Evolutionary conservation across 306 rosid genomes (phyloP), one percentile per base, ranked within the genome.

Genomic region (Pyrus communis): DNA sequence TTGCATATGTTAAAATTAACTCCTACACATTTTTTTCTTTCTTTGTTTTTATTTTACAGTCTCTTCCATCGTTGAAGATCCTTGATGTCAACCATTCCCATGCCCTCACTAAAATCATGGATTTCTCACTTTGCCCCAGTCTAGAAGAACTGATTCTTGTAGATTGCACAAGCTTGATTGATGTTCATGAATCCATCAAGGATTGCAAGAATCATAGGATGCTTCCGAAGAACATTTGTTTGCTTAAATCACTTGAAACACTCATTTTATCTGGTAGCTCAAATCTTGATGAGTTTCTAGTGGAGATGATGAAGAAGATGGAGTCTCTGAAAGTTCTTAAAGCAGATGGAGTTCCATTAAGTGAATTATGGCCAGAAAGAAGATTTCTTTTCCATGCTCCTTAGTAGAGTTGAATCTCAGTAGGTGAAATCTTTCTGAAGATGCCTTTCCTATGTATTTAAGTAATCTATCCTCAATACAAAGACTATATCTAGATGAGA

Each of bases 21-120:
- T 4, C 69, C 25, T 13, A 49, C 19, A 14, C 0, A 17, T 19
- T 55, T 11, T 11, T 8, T 9, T 9, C 18, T 7, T 30, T 64
- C 0, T 2, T 15, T 33, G 0, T 1, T 5, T 33, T 33, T 33
- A 33, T 31, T 4, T 1, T 67, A 6, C 67, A 73, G 67, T 3
- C 25, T 33, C 35, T 78, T 61, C 54, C 51, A 7, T 59, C 45
- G 0, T 22, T 78, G 70, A 78, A 70, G 61, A 66, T 17, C 5
- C 77, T 78, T 70, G 61, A 78, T 27, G 43, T 78, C 25, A 70
- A 77, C 42, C 71, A 49, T 23, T 70, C 71, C 9, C 61, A 62
- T 31, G 27, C 13, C 15, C 55, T 70, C 10, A 46, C 4, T 8
- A 35, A 11, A 9, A 46, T 7, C 14, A 9, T 4, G 0, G 61